Evolutionary conservation across 140 eudicot species (phyloP), one percentile per base, ranked within the genome.

Genomic region (Flaveria floridana): DNA sequence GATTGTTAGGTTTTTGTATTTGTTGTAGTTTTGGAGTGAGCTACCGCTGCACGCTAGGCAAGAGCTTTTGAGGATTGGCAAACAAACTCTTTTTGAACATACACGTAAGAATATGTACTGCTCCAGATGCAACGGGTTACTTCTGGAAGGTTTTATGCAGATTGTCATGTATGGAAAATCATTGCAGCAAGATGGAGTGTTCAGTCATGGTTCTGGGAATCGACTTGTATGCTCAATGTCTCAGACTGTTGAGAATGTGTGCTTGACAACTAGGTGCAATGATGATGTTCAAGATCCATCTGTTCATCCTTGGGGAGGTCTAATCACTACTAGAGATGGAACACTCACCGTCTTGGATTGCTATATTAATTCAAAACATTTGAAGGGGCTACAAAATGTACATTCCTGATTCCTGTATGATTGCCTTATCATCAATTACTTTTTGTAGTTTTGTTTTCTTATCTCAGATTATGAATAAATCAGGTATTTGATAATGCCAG

Each of bases 241-340:
- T 56, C 89, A 87, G 78, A 76, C 34, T 16, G 74, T 79, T 23
- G 83, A 73, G 4, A 86, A 87, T 44, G 77, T 74, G 7, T 63
- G 91, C 59, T 57, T 72, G 65, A 52, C 79, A 51, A 64, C 57
- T 75, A 91, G 78, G 7, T 70, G 89, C 73, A 82, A 86, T 41
- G 88, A 86, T 80, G 97, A 88, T 74, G 80, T 85, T 66, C 97
- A 86, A 80, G 96, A 90, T 82, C 97, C 98, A 41, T 88, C 98
- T 66, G 98, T 93, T 58, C 97, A 93, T 71, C 98, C 95, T 14
- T 93, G 98, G 98, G 97, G 98, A 78, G 97, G 97, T 76, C 79
- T 93, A 46, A 88, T 86, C n/a, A 79, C 99, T n/a, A 84, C 90
- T 58, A 76, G 85, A 67, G 99, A 93, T 74, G 97, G 89, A 78